Conservation (phyloP, 2,329 filamentous ascomycete species). For the Ophiostoma perfectum region DNA sequence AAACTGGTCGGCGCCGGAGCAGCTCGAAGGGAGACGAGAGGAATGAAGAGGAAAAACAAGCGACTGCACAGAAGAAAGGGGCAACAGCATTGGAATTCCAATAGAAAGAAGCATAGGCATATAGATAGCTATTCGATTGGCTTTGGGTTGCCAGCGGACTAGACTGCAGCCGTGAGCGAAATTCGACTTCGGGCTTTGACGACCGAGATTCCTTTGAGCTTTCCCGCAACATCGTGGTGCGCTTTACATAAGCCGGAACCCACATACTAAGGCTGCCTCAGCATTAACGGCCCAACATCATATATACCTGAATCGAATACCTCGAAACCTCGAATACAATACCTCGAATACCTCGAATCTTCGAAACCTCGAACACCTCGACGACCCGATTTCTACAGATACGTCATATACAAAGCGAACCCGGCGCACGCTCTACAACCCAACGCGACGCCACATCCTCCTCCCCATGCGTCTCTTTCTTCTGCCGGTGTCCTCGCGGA, state of each 20-base stretch:
- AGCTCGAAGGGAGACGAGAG: background rate
- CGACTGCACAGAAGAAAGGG: background rate
- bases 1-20: background rate
- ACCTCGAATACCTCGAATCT: too few relatives aligned
- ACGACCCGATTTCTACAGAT: background rate
- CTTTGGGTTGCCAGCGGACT: too few relatives aligned
- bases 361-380: background rate
- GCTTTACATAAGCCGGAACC: slow-evolving; percentile 1
- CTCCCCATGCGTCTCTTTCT: slow-evolving; percentile 80
- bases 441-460: background rate
- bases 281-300: background rate
- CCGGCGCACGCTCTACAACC: background rate
- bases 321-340: too few relatives aligned
- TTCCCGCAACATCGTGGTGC: background rate
- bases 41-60: background rate
- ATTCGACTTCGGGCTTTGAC: background rate
- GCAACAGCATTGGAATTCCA: background rate
- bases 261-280: background rate
- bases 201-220: background rate
- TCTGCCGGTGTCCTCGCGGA: slow-evolving; percentile 83
- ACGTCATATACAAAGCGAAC: background rate
- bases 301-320: too few relatives aligned
- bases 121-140: background rate
- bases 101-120: background rate
- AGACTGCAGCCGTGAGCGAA: background rate